Evolutionary conservation across 176 grass and related monocot genomes (phyloP), one percentile per base, ranked within the genome.

Genomic region (Raddia distichophylla): DNA sequence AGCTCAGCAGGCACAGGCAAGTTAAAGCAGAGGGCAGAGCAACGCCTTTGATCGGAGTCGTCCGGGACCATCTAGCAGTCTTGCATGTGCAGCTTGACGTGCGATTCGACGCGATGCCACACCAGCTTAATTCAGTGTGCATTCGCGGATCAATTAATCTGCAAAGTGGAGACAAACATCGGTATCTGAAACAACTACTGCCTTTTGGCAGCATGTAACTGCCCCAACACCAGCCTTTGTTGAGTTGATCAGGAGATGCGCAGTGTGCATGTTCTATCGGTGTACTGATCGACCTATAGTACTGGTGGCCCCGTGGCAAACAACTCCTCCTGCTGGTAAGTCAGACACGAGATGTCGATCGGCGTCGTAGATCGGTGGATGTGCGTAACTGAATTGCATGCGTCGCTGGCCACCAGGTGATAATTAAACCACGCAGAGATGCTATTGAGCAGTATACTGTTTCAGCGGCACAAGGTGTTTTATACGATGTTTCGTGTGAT

Each of bases 81-180:
- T 45, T 78, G 56, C 45, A 69, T 14, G 13, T 71, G 47, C n/a
- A 54, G 13, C 49, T 55, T 86, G 67, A 44, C 68, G 47, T 65
- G 59, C 49, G 37, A 40, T 40, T 27, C 27, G 27, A 27, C 27
- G 37, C 37, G 77, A 67, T 67, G 44, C 7, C 27, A 27, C 77
- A 7, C 4, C 43, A 44, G 61, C 69, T 74, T 27, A 27, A 27
- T 27, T 58, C 64, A 56, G 48, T 46, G 45, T 20, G 56, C 65
- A 56, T 64, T 47, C 17, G 3, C 47, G 11, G 56, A 50, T 54
- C 79, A 71, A 71, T 63, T 20, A 77, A 71, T 87, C 42, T 17
- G 73, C 73, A 64, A 82, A 67, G 77, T 4, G 37, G 55, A 69
- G 45, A 68, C 71, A 54, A 13, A 35, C 60, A 37, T 86, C 51